Evolutionary conservation across 179 eudicot genomes (phyloP), one percentile per base, ranked within the genome.

Genomic region (Silene coronaria): DNA sequence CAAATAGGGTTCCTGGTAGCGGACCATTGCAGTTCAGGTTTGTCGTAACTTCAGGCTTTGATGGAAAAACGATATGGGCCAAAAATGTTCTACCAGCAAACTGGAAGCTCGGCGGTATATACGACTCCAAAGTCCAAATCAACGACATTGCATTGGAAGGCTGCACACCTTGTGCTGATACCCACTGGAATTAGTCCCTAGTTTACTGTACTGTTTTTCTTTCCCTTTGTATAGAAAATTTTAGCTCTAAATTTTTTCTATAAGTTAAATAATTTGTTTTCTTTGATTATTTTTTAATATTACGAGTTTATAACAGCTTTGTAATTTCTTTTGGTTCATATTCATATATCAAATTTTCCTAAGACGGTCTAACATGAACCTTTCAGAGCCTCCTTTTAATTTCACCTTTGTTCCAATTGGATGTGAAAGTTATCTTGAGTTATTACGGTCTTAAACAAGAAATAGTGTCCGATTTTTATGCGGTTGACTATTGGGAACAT

Each of bases 41-140:
- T 10, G 83, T 82, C 32, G 87, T 88, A 61, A 88, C 88, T 1
- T 71, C 87, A 38, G 97, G 97, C 70, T 88, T 71, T 14, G 93
- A 90, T 67, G 88, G 91, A 13, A 87, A 85, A 65, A 38, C 51
- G 42, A 64, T 85, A 64, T 89, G 89, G 91, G 89, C 91, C 46
- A 66, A 83, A 24, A 75, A 66, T 45, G 93, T 78, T 2, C 72
- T 92, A 46, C 97, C 96, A 8, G 88, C 79, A 28, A 82, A 86
- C 72, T 92, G 92, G 92, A 85, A 84, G 26, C 69, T 76, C 17
- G 96, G 93, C 0, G 85, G 75, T 27, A 26, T 82, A 13, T 92
- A 90, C 45, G 93, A 90, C 78, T 27, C 89, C 26, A 92, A 88
- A 46, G 79, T 92, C 23, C 93, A 90, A 72, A 86, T 93, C 13